Evolutionary conservation across 1,139 yeast species (phyloP), one percentile per base, ranked within the genome.

Genomic region (Blastobotrys illinoisensis): DNA sequence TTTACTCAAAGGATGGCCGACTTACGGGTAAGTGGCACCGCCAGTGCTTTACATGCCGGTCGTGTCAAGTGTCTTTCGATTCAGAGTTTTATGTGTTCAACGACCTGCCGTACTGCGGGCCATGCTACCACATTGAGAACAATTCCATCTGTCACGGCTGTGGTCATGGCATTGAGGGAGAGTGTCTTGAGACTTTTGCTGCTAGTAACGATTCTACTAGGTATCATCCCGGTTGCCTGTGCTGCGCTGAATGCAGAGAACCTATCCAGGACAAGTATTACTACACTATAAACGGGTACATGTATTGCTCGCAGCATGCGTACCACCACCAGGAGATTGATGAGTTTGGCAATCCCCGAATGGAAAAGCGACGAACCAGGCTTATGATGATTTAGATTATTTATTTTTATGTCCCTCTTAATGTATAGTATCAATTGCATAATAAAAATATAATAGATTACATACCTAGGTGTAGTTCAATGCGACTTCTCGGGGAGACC

Each of bases 1-100:
- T 93, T n/a, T 86, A 83, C 68, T 88, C 97, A 46, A 83, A 81
- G 60, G 89, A 88, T 51, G 86, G 86, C 20, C 91, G 86, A 63
- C 74, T 93, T 46, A 80, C 91, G 1, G 99, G 99, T 0, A 95
- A 90, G 70, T 91, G 98, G 98, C 99, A 93, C 68, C 78, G 95
- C 51, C 73, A 77, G 14, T 93, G 99, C 68, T 91, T 93, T 74
- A 73, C 75, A 19, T 93, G 99, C 72, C 71, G 77, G 20, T 68
- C 73, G n/a, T 89, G 97, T 72, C 70, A 71, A 5, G 66, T 78
- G 1, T 56, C 58, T 28, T 67, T 69, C 28, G 65, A 62, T 19
- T 51, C 60, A 46, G 87, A 85, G 54, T 89, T 96, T 66, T 91
- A 90, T 69, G 96, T 88, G 2, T 76, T 82, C 48, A 76, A 83